Base-by-base conservation (phyloP, 805 yeast genomes). In the Saturnispora ahearnii region DNA sequence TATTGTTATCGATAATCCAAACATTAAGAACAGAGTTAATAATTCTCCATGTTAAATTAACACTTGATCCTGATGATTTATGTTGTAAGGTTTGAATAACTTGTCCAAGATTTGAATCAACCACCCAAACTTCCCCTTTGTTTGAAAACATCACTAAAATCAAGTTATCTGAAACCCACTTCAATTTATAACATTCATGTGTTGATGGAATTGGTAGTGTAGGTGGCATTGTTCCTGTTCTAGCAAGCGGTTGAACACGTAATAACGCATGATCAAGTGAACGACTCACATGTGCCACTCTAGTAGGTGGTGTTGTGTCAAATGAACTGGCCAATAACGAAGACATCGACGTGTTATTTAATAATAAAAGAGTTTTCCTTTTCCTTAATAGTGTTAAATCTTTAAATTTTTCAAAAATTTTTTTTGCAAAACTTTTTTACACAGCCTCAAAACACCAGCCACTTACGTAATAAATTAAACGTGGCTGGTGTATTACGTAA, bases 221-320 rank as follows among this genome's bases (percentile, higher is more conserved):
- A 18, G 50, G 38, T 6, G 46, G 37, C n/a, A 36, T 24, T 4
- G 49, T 15, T 18, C 24, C 48, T 9, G 34, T 45, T 28, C 30
- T 21, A 13, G 43, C 18, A 9, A 37, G 22, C 21, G 51, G 38
- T 31, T 53, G 55, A 10, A 53, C 37, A 15, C 52, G 49, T 15
- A 53, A 21, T 11, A 41, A 21, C 40, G 45, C 44, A 12, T 41
- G 45, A 30, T 53, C 55, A 30, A 53, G 33, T 11, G 46, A 41
- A n/a, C 49, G 48, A 11, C 34, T 37, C n/a, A 53, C 44, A 43
- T 44, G 45, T 26, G 53, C 55, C 11, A 48, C 47, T 13, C 49
- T 38, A 5, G 41, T 33, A 13, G 26, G 42, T 3, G 45, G 45
- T 6, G 33, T 4, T n/a, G 40, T 5, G 21, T 50, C 51, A 41